Percentiles rank a stretch among this genome's conserved stretches.
Conservation (phyloP, 2,329 filamentous ascomycete genomes). For the Trichophyton verrucosum region DNA sequence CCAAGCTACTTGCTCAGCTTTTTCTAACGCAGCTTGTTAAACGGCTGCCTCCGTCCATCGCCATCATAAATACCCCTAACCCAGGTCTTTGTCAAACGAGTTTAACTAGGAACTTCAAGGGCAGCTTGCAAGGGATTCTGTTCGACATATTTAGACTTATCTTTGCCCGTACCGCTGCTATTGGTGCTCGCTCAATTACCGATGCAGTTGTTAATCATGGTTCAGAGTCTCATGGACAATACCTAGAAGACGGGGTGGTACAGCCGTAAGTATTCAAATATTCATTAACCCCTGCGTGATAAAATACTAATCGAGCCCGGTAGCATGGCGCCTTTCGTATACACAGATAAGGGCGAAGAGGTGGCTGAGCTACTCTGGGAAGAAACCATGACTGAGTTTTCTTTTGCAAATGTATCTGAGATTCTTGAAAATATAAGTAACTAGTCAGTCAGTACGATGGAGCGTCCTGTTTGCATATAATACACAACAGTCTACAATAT, state of each 20-base stretch:
- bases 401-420: background rate
- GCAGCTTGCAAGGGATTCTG: background rate
- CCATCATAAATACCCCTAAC: background rate
- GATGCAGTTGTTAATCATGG: background rate
- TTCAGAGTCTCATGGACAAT: background rate
- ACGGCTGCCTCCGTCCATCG: conserved; percentile 1
- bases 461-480: background rate
- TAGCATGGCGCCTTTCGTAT: background rate
- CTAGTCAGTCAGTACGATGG: background rate
- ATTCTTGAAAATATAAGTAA: background rate
- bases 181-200: background rate
- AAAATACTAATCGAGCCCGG: background rate
- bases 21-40: conserved; percentile 28
- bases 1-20: conserved; percentile 28
- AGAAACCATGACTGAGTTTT: conserved; percentile 1
- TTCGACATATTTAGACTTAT: background rate
- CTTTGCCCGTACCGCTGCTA: background rate
- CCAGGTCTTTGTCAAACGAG: background rate
- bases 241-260: background rate
- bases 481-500: too few relatives aligned
- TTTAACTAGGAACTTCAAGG: background rate
- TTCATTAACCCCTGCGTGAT: background rate
- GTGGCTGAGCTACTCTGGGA: conserved; percentile 1
- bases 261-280: background rate
- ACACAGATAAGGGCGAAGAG: background rate